phyloP scores from a whole-genome alignment of 2,329 filamentous ascomycete genomes.

The Ophiostoma sp. region DNA sequence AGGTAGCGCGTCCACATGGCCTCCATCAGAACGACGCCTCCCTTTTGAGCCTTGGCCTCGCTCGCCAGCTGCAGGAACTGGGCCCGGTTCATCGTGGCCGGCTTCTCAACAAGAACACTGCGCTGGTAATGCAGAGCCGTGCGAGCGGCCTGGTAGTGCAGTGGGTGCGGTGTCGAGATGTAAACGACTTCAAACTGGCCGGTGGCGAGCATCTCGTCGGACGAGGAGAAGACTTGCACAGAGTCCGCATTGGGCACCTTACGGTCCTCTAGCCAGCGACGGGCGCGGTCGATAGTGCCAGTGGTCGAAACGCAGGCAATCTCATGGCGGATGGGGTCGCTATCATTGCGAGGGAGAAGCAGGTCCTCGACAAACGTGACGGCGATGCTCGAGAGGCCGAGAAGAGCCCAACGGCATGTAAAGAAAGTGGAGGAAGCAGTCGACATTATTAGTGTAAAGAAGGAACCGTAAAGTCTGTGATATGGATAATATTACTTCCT shows the following conservation, averaged over 20 bases:
- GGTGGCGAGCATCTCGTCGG: not conserved
- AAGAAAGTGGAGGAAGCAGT: not conserved
- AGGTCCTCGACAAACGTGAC: slow-evolving; percentile 9
- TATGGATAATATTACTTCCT: not conserved
- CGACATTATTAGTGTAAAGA: not conserved
- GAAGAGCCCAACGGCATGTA: slow-evolving; percentile 1
- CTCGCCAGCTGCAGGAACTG: not conserved
- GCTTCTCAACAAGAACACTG: not conserved
- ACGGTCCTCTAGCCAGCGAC: not conserved
- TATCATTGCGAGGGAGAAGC: not conserved
- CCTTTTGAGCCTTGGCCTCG: not conserved
- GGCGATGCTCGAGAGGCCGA: slow-evolving; percentile 7
- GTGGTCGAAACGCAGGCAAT: not conserved
- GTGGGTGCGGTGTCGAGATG: not conserved
- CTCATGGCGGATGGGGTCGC: not conserved
- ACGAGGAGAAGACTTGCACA: not conserved
- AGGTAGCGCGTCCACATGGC: slow-evolving; percentile 14
- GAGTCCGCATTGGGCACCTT: not conserved
- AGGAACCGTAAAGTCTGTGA: not conserved
- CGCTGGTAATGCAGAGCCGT: not conserved
- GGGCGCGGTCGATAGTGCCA: not conserved
- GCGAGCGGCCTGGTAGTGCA: slow-evolving; percentile 4
- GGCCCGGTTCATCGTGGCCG: slow-evolving; percentile 1
- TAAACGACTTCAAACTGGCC: slow-evolving; percentile 4
- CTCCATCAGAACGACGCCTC: not conserved